Conservation (phyloP, 176 grass and related monocot genomes). For the Musa acuminata region DNA sequence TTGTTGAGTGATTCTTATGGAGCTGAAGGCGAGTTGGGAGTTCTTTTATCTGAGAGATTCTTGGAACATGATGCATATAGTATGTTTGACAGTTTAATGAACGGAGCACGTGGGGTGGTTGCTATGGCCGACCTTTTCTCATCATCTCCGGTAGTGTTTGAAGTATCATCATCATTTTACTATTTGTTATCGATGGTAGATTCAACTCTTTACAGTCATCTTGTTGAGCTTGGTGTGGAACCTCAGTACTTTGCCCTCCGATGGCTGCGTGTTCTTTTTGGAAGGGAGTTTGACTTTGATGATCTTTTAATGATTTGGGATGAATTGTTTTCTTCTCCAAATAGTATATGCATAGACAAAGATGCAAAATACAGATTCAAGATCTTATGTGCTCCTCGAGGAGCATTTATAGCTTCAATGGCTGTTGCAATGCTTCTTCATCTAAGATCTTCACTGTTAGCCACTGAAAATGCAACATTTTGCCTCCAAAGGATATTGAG, state of each 20-base stretch:
- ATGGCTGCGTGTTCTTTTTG: constrained; percentile 62
- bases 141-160: constrained; percentile 51
- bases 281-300: constrained; percentile 69
- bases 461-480: constrained; percentile 58
- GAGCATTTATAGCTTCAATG: constrained; percentile 73
- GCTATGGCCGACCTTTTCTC: constrained; percentile 74
- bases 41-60: constrained; percentile 82
- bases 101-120: constrained; percentile 42
- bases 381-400: constrained; percentile 69
- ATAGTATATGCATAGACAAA: constrained; percentile 37
- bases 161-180: constrained; percentile 81
- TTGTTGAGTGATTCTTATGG: constrained; percentile 24
- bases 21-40: constrained; percentile 67
- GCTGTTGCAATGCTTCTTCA: constrained; percentile 86
- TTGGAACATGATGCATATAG: constrained; percentile 92
- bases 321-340: constrained; percentile 40
- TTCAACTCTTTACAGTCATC: constrained; percentile 73
- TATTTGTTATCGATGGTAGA: constrained; percentile 63
- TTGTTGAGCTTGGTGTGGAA: constrained; percentile 39
- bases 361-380: constrained; percentile 44
- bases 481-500: constrained; percentile 79
- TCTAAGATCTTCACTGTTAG: constrained; percentile 17
- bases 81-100: constrained; percentile 82
- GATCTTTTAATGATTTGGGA: constrained; percentile 32
- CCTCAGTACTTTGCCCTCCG: too few species aligned